Conservation (phyloP, 306 rosid species). For the Castanea sativa region DNA sequence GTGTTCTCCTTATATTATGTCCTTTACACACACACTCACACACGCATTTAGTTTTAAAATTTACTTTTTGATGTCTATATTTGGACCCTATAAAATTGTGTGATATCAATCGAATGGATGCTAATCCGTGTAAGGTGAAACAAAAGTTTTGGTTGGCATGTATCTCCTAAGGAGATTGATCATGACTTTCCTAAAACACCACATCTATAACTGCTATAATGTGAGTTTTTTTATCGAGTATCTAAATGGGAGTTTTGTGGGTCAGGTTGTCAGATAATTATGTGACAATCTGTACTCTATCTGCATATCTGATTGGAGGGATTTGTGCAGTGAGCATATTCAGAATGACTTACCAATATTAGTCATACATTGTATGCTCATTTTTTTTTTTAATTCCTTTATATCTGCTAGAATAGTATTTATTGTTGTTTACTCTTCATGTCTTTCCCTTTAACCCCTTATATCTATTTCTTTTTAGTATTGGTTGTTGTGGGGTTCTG, state of each 20-base stretch:
- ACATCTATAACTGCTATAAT: no score
- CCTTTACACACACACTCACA: background rate
- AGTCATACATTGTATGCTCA: background rate
- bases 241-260: no score
- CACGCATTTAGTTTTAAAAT: background rate
- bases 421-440: background rate
- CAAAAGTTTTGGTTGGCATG: background rate
- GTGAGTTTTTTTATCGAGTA: no score
- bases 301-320: background rate
- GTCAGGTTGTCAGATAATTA: no score
- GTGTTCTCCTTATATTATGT: conserved; percentile 13
- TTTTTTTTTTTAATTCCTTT: background rate
- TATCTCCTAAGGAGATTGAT: background rate
- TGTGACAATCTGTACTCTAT: background rate
- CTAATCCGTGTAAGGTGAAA: background rate
- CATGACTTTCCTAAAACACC: background rate
- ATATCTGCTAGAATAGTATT: background rate
- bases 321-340: background rate
- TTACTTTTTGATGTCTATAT: background rate
- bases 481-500: background rate
- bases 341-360: background rate
- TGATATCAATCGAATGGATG: background rate
- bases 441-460: background rate
- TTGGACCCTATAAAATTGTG: background rate
- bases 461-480: no score